Conservation (phyloP, 2,329 filamentous ascomycete genomes). For the Penicillium palitans region DNA sequence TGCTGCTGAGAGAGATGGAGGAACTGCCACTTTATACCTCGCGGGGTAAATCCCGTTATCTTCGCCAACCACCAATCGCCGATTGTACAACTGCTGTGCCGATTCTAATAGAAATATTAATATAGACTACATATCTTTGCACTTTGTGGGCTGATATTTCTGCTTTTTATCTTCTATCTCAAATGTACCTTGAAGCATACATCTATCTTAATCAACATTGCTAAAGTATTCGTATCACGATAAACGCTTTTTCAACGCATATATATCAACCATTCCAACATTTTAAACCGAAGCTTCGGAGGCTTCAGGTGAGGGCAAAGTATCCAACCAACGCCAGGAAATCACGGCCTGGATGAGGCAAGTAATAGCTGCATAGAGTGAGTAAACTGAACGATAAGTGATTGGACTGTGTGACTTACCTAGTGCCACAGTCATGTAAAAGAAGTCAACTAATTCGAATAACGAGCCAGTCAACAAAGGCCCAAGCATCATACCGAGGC, state of each 20-base stretch:
- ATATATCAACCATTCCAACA: background rate
- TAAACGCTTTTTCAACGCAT: background rate
- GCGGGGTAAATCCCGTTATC: conserved; percentile 7
- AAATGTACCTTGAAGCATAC: background rate
- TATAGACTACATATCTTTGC: background rate
- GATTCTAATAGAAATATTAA: background rate
- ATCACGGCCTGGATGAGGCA: conserved; percentile 6
- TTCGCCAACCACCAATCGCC: background rate
- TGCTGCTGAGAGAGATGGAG: background rate
- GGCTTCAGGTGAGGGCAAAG: background rate
- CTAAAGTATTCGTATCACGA: background rate
- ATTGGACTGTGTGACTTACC: conserved; percentile 8
- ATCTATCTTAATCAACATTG: background rate
- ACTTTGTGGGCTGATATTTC: no score
- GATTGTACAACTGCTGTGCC: background rate
- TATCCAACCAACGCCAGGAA: conserved; percentile 10
- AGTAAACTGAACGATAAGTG: background rate
- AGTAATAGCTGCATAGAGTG: background rate
- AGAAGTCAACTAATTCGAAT: conserved; percentile 22
- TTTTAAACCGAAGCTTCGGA: background rate
- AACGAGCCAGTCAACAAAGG: conserved; percentile 24
- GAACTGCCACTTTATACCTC: background rate
- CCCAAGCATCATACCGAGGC: conserved; percentile 26
- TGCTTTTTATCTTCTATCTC: background rate
- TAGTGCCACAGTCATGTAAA: conserved; percentile 16